Base-by-base conservation (phyloP, 768 basidiomycete species). In the Tulasnella sp. region DNA sequence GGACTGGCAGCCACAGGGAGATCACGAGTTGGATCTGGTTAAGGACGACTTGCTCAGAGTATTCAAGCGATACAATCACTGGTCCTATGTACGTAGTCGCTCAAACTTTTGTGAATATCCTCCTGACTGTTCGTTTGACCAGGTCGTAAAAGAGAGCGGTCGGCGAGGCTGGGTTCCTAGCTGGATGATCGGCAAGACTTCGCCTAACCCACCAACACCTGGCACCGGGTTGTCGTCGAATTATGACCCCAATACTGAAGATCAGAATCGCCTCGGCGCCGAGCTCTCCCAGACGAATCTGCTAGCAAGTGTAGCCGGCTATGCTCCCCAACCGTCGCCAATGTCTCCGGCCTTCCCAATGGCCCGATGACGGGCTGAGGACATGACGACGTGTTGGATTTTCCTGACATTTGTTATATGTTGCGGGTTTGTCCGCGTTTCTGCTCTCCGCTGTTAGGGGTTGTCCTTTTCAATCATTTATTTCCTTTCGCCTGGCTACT, bases 21-120 rank as follows among this genome's bases (percentile, higher is more conserved):
- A 95, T 5, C 97, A 98, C 83, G 97, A 99, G 86, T 87, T 99
- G 81, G 92, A 94, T 83, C 87, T 99, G 60, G 90, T 89, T 75
- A 98, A 97, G 85, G 96, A 97, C 83, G 96, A 98, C 84, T 87
- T 91, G 31, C 84, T 99, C 82, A 89, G 96, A 82, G 97, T 99
- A 60, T 98, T 98, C 87, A 99, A 99, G 88, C 90, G 97, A 82
- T 99, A 99, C 85, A 98, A 97, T 81, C 96, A 98, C 86, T 98
- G 97, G 96, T 95, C 94, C 86, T 96, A 96, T 87, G 94, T 95
- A 84, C 79, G 90, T 58, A 37, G 42, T 42, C 82, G 42, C 41
- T 78, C 81, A 81, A 24, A 75, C 81, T 74, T 80, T 81, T 76
- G 58, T 83, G 72, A 46, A 75, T 74, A 64, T 84, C 60, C 42